These are phyloP conservation scores for Lophiostoma macrostomum DNA, from an alignment of 495 filamentous ascomycete species.

Conservation along the genomic window DNA sequence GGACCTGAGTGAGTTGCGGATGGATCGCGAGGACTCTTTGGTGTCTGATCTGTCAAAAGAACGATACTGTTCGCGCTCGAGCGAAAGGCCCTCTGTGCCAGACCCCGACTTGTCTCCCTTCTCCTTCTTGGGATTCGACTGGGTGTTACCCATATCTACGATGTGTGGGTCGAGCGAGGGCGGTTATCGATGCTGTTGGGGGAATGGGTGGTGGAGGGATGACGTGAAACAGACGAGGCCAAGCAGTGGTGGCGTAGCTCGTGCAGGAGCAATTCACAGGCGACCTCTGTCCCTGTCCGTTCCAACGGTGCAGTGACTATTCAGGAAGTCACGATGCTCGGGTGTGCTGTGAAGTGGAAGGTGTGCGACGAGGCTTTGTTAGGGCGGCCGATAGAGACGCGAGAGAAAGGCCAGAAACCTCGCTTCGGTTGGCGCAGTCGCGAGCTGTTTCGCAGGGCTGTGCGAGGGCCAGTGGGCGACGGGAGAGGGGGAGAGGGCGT, in stretches of 20 bases:
- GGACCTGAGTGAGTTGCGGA: constrained; percentile 68
- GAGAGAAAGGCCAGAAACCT: constrained; percentile 55
- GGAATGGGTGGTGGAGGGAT: neutral
- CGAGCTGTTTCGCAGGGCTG: constrained; percentile 24
- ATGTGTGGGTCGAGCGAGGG: neutral
- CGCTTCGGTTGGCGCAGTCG: constrained; percentile 45
- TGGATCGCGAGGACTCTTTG: constrained; percentile 85
- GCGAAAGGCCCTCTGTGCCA: constrained; percentile 43
- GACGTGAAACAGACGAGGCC: constrained; percentile 14
- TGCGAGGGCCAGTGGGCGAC: constrained; percentile 4
- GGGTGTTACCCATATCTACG: constrained; percentile 78
- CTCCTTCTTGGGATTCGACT: constrained; percentile 61
- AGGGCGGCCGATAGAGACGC: constrained; percentile 56
- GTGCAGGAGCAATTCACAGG: constrained; percentile 9
- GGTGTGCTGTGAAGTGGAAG: neutral
- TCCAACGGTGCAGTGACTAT: constrained; percentile 10
- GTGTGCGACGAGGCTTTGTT: constrained; percentile 35
- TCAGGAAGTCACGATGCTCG: constrained; percentile 1
- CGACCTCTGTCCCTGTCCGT: constrained; percentile 3
- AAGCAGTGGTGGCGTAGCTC: constrained; percentile 21
- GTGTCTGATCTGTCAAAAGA: constrained; percentile 94
- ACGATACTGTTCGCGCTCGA: constrained; percentile 69
- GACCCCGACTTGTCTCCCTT: constrained; percentile 25
- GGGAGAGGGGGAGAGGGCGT: constrained; percentile 14
- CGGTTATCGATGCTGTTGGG: constrained; percentile 3